These are phyloP conservation scores for Sugiyamaella paludigena DNA, from an alignment of 1,139 yeast genomes.

Conservation along the genomic window DNA sequence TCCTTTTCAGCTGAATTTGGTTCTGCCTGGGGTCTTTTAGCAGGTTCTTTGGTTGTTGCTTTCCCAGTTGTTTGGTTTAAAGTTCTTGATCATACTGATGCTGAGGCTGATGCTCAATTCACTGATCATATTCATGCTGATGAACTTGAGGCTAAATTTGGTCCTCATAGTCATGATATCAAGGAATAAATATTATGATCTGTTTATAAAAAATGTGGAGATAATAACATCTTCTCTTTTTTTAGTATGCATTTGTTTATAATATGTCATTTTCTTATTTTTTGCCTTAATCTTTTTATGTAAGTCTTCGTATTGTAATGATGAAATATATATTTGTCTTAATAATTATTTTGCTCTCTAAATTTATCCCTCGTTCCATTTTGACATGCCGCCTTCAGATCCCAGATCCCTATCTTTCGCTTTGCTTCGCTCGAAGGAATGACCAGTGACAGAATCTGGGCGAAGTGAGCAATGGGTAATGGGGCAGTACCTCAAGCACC, in stretches of 20 bases:
- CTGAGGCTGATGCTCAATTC: constrained; percentile 38
- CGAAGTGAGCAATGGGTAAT: not conserved
- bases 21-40: constrained; percentile 55
- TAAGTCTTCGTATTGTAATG: too few species aligned
- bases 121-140: constrained; percentile 21
- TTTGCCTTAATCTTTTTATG: too few species aligned
- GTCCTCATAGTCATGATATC: constrained; percentile 4
- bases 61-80: constrained; percentile 43
- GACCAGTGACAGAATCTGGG: too few species aligned
- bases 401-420: too few species aligned
- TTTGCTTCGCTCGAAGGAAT: not conserved
- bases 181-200: not conserved
- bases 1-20: constrained; percentile 49
- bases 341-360: too few species aligned
- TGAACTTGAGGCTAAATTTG: constrained; percentile 18
- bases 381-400: too few species aligned
- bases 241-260: constrained; percentile 9
- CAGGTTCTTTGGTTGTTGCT: constrained; percentile 49
- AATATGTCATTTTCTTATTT: constrained; percentile 1
- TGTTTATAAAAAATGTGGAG: not conserved
- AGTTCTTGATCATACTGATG: constrained; percentile 47
- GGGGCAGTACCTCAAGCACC: not conserved
- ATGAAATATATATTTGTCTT: too few species aligned
- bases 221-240: not conserved
- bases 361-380: too few species aligned